A percentile compares a stretch with the other conserved stretches of the same genome.
Evolutionary conservation across 805 yeast genomes (phyloP).

Genomic region (Candida ovalis): DNA sequence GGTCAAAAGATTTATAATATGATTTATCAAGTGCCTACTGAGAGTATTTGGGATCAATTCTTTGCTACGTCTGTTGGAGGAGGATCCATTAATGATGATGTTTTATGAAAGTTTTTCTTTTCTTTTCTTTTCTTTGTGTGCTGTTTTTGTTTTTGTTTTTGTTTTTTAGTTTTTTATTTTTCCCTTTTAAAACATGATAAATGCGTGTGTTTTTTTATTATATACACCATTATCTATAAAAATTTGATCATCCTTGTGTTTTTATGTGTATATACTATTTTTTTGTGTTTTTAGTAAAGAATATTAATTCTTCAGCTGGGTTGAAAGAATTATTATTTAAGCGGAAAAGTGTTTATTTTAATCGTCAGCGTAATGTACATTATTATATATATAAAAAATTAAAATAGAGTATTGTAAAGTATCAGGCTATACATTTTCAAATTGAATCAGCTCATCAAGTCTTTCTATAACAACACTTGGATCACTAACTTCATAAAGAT

Average conservation of each 20-base stretch:
- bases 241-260: too few relatives aligned
- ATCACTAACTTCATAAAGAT: conserved; percentile 20
- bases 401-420: too few relatives aligned
- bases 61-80: conserved; percentile 33
- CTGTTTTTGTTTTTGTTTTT: too few relatives aligned
- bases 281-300: not conserved
- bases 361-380: not conserved
- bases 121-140: too few relatives aligned
- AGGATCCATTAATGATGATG: conserved; percentile 10
- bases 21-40: conserved; percentile 60
- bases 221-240: too few relatives aligned
- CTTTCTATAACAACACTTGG: conserved; percentile 12
- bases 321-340: too few relatives aligned
- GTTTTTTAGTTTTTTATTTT: too few relatives aligned
- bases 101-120: not conserved
- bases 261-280: not conserved
- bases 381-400: conserved; percentile 2
- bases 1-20: conserved; percentile 56
- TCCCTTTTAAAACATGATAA: too few relatives aligned
- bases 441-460: conserved; percentile 11
- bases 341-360: too few relatives aligned
- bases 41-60: conserved; percentile 67
- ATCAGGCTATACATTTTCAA: conserved; percentile 7
- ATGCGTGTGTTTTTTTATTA: too few relatives aligned
- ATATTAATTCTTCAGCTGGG: too few relatives aligned